phyloP scores from a whole-genome alignment of 768 basidiomycete species.

The Psilocybe subaeruginosa region DNA sequence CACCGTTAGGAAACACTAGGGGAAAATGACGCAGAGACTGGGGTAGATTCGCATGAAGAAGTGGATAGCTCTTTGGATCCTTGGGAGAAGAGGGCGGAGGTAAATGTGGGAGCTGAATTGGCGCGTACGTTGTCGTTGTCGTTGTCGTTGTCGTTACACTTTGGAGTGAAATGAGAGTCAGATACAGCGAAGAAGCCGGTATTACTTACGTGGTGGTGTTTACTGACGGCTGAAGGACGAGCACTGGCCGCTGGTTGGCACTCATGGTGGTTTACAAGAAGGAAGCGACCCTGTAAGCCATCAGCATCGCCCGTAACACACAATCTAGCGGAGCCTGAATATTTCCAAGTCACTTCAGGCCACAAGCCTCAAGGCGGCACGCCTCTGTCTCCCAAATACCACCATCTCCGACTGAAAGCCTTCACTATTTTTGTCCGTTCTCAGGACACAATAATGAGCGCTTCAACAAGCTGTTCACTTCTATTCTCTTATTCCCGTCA shows the following conservation, averaged over 20 bases:
- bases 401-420: slow-evolving; percentile 9
- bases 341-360: slow-evolving; percentile 5
- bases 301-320: slow-evolving; percentile 10
- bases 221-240: slow-evolving; percentile 79
- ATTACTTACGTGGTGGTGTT: slow-evolving; percentile 79
- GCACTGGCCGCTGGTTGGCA: slow-evolving; percentile 63
- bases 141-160: slow-evolving; percentile 93
- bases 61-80: slow-evolving; percentile 80
- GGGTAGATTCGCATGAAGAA: slow-evolving; percentile 77
- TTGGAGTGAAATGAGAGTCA: slow-evolving; percentile 26
- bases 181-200: background rate
- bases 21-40: slow-evolving; percentile 73
- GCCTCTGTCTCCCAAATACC: slow-evolving; percentile 8
- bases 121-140: slow-evolving; percentile 87
- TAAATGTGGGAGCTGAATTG: slow-evolving; percentile 78
- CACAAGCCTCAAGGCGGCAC: slow-evolving; percentile 6
- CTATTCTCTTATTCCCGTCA: background rate
- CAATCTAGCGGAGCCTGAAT: slow-evolving; percentile 31
- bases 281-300: slow-evolving; percentile 23
- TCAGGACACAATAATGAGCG: background rate
- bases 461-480: background rate
- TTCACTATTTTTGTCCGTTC: background rate
- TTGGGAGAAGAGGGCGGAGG: slow-evolving; percentile 73
- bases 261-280: slow-evolving; percentile 51
- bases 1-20: slow-evolving; percentile 79